Conservation (phyloP, 352 stramenopile genomes). For the Discostella stelligera region DNA sequence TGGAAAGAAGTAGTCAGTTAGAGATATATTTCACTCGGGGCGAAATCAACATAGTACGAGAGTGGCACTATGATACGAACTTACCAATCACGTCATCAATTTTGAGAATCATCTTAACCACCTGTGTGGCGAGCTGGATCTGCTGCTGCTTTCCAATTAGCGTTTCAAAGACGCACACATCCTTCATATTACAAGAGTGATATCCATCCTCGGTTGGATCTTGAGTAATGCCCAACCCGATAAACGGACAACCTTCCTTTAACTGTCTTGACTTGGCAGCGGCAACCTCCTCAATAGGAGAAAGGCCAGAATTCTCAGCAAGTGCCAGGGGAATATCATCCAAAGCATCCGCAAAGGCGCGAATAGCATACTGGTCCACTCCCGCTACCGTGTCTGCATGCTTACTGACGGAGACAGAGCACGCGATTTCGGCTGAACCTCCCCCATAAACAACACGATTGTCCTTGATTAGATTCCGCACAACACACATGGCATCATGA, state of each 20-base stretch:
- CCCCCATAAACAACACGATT: constrained; percentile 99
- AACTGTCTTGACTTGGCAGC: constrained; percentile 91
- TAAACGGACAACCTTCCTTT: constrained; percentile 90
- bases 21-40: no score
- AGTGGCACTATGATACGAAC: neutral
- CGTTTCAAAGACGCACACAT: constrained; percentile 99
- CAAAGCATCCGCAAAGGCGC: constrained; percentile 97
- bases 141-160: constrained; percentile 99
- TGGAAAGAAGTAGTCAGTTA: neutral
- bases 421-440: constrained; percentile 96
- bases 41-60: neutral
- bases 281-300: constrained; percentile 96
- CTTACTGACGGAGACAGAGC: constrained; percentile 90
- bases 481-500: constrained; percentile 99
- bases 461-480: constrained; percentile 99
- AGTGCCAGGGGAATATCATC: constrained; percentile 99
- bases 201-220: constrained; percentile 83
- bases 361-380: constrained; percentile 97
- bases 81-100: constrained; percentile 82
- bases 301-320: constrained; percentile 97
- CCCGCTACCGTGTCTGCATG: constrained; percentile 84
- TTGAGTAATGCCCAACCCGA: constrained; percentile 93
- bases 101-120: constrained; percentile 99
- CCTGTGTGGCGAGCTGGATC: constrained; percentile 97
- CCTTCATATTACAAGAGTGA: constrained; percentile 92